phyloP scores from a whole-genome alignment of 2,329 filamentous ascomycete genomes.

The Cladophialophora bantiana region DNA sequence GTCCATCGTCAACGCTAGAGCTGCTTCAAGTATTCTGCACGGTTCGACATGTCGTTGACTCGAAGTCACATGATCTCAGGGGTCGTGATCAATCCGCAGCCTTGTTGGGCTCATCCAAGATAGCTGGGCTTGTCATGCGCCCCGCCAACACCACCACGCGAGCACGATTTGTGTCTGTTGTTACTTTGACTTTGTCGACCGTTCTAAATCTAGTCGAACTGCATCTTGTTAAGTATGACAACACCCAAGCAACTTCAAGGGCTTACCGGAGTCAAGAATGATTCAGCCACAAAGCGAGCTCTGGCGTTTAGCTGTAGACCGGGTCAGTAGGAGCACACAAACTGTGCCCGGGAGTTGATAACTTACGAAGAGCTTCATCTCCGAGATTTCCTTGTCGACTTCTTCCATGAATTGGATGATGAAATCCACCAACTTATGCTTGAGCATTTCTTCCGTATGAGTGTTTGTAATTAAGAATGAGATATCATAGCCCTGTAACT shows the following conservation, averaged over 20 bases:
- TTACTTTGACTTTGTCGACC: background rate
- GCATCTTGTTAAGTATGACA: slow-evolving; percentile 15
- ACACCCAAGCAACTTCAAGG: background rate
- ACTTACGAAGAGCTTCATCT: slow-evolving; percentile 97
- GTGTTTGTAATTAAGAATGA: slow-evolving; percentile 99
- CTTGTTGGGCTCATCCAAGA: slow-evolving; percentile 8
- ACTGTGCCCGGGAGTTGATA: slow-evolving; percentile 4
- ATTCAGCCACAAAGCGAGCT: slow-evolving; percentile 97
- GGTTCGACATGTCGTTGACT: background rate
- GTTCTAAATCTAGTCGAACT: slow-evolving; percentile 30
- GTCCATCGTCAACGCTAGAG: background rate
- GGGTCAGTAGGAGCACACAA: slow-evolving; percentile 44
- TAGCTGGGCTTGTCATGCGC: background rate
- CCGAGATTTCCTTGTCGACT: slow-evolving; percentile 99
- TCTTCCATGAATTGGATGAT: slow-evolving; percentile 99
- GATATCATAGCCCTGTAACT: slow-evolving; percentile 88
- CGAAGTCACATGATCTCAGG: slow-evolving; percentile 22
- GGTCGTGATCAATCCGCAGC: slow-evolving; percentile 12
- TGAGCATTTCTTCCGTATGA: slow-evolving; percentile 97
- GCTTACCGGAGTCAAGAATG: slow-evolving; percentile 90
- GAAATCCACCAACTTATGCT: slow-evolving; percentile 98
- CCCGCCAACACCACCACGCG: slow-evolving; percentile 9
- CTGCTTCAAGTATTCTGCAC: slow-evolving; percentile 11
- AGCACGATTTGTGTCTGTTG: slow-evolving; percentile 1
- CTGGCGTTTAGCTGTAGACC: slow-evolving; percentile 81